Percentiles rank a stretch among this genome's conserved stretches.
Evolutionary conservation across 2,329 filamentous ascomycete species (phyloP).

Genomic region (Hypoxylon sp.): DNA sequence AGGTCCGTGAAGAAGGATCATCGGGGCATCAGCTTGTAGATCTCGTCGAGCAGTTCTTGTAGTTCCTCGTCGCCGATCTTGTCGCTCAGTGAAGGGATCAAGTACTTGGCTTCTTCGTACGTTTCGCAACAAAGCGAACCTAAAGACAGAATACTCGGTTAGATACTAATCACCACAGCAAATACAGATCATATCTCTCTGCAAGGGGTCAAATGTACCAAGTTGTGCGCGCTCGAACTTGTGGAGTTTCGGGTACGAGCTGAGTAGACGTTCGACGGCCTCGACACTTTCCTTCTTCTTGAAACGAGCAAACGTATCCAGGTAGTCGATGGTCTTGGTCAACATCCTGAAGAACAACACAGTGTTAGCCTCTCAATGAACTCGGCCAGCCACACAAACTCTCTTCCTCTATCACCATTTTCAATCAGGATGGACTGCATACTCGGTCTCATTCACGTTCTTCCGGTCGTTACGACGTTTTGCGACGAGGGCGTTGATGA

Average conservation of each 20-base stretch:
- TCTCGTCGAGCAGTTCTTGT: constrained; percentile 89
- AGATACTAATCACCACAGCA: background rate
- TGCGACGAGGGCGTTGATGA: constrained; percentile 89
- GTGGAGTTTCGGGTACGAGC: constrained; percentile 80
- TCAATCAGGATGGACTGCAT: constrained; percentile 56
- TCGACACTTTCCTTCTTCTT: constrained; percentile 95
- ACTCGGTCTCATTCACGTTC: constrained; percentile 88
- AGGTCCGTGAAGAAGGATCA: constrained; percentile 30
- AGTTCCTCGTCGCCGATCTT: constrained; percentile 94
- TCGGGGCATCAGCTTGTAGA: constrained; percentile 77
- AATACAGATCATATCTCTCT: background rate
- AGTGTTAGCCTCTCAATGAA: constrained; percentile 17
- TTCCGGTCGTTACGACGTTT: constrained; percentile 85
- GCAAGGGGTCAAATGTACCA: constrained; percentile 67
- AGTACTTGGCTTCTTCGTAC: constrained; percentile 94
- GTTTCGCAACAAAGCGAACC: constrained; percentile 93
- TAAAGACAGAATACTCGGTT: constrained; percentile 56
- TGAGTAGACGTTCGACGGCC: constrained; percentile 90
- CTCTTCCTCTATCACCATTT: background rate
- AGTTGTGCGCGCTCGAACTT: constrained; percentile 95
- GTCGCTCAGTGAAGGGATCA: constrained; percentile 89
- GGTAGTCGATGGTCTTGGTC: constrained; percentile 89
- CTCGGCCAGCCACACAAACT: background rate
- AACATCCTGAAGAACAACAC: constrained; percentile 72
- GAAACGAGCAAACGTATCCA: constrained; percentile 95